These are phyloP conservation scores for Eurotiales sp. DNA, from an alignment of 2,329 filamentous ascomycete genomes.

Conservation along the genomic window DNA sequence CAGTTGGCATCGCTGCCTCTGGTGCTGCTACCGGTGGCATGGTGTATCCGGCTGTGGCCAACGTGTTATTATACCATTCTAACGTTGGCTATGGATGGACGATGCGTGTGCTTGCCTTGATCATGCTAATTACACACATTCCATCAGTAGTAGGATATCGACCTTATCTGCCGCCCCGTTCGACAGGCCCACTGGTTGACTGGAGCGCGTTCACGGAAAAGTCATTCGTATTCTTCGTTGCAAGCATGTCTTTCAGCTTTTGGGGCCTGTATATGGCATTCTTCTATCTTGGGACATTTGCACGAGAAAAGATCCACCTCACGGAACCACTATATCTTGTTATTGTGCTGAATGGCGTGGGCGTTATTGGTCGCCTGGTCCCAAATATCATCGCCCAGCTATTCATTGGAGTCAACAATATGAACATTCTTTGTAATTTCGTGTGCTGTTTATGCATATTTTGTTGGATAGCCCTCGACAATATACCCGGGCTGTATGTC, in stretches of 20 bases:
- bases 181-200: constrained; percentile 11
- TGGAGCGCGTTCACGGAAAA: constrained; percentile 14
- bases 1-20: constrained; percentile 34
- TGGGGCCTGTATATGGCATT: constrained; percentile 15
- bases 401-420: constrained; percentile 5
- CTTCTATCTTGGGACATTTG: constrained; percentile 27
- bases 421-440: constrained; percentile 4
- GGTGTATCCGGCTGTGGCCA: constrained; percentile 44
- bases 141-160: constrained; percentile 11
- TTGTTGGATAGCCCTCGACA: constrained; percentile 11
- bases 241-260: constrained; percentile 11
- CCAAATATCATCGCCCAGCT: constrained; percentile 9
- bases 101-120: constrained; percentile 13
- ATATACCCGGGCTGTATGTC: constrained; percentile 6
- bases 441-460: constrained; percentile 17
- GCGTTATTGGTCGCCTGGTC: constrained; percentile 11
- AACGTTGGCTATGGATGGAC: constrained; percentile 10
- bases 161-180: constrained; percentile 9
- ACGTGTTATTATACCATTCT: constrained; percentile 27
- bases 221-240: constrained; percentile 9
- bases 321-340: constrained; percentile 8
- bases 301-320: constrained; percentile 7
- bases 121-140: constrained; percentile 13
- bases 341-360: constrained; percentile 14
- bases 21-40: constrained; percentile 42